Evolutionary conservation across 1,284 basidiomycete species (phyloP).

Genomic region (Sphagnurus paluster): DNA sequence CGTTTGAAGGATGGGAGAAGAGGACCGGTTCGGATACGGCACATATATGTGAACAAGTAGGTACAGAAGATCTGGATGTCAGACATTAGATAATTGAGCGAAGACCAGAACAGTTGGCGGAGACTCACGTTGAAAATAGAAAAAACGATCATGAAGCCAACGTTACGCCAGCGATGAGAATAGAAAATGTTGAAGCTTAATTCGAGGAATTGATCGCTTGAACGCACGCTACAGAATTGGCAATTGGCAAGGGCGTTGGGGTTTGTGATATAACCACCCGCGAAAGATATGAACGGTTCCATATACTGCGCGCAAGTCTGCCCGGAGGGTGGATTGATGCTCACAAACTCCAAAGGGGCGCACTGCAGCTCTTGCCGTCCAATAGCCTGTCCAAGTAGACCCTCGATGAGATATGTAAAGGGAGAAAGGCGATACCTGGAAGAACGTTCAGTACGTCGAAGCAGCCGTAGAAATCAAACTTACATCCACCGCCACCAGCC

Average conservation of each 20-base stretch:
- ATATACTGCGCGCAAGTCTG: constrained; percentile 66
- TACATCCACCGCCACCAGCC: constrained; percentile 66
- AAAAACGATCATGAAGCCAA: constrained; percentile 65
- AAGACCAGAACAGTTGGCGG: too few species aligned
- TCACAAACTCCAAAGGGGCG: constrained; percentile 38
- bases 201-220: constrained; percentile 59
- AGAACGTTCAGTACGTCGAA: constrained; percentile 21
- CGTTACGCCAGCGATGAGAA: constrained; percentile 58
- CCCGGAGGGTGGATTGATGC: constrained; percentile 57
- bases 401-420: constrained; percentile 65
- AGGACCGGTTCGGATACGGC: constrained; percentile 31
- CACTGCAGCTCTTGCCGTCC: constrained; percentile 34
- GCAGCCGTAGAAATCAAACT: neutral
- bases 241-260: constrained; percentile 51
- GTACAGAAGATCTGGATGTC: constrained; percentile 23
- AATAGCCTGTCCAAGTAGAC: constrained; percentile 39
- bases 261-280: constrained; percentile 71
- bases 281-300: constrained; percentile 48
- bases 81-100: too few species aligned
- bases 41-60: constrained; percentile 33
- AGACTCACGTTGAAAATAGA: constrained; percentile 57
- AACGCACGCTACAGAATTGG: constrained; percentile 51
- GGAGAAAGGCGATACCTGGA: constrained; percentile 78
- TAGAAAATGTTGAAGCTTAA: constrained; percentile 57
- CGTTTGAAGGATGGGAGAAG: constrained; percentile 22